A percentile compares a stretch with the other conserved stretches of the same genome.
Evolutionary conservation across 2,329 filamentous ascomycete genomes (phyloP).

Genomic region (Hortaea werneckii): DNA sequence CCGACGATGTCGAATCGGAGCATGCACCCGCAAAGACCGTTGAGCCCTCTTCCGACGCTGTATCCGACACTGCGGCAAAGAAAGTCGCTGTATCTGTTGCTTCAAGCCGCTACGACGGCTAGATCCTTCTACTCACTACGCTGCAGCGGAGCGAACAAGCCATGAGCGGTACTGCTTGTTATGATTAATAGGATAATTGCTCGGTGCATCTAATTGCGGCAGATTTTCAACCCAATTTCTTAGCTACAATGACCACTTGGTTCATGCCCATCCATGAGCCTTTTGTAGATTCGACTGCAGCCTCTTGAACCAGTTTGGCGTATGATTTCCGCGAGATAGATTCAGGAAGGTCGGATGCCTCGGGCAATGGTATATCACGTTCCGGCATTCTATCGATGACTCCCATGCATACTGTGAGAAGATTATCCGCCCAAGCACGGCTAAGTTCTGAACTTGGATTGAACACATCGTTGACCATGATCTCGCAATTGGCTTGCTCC

Average conservation of each 20-base stretch:
- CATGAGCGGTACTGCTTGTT: too few relatives aligned
- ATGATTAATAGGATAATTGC: too few relatives aligned
- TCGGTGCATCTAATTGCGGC: neutral
- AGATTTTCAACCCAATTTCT: neutral
- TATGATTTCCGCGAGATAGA: constrained; percentile 1
- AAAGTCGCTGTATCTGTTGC: too few relatives aligned
- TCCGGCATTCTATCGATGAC: constrained; percentile 2
- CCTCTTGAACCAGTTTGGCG: constrained; percentile 1
- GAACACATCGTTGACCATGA: constrained; percentile 1
- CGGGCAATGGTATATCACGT: constrained; percentile 1
- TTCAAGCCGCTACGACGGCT: too few relatives aligned
- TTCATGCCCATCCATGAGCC: constrained; percentile 3
- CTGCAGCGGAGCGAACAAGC: too few relatives aligned
- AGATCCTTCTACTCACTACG: too few relatives aligned
- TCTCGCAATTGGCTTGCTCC: neutral
- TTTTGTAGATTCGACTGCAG: constrained; percentile 1
- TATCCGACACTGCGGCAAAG: too few relatives aligned
- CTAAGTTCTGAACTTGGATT: neutral
- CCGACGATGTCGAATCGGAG: too few relatives aligned
- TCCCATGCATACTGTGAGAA: constrained; percentile 1
- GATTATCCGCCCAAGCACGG: constrained; percentile 4
- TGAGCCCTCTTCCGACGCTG: too few relatives aligned
- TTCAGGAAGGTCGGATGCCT: constrained; percentile 1
- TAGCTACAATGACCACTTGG: constrained; percentile 1
- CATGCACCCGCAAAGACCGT: too few relatives aligned